Percentiles rank a stretch among this genome's conserved stretches.
Conservation (phyloP, 2,329 filamentous ascomycete species). For the Hysterium pulicare region DNA sequence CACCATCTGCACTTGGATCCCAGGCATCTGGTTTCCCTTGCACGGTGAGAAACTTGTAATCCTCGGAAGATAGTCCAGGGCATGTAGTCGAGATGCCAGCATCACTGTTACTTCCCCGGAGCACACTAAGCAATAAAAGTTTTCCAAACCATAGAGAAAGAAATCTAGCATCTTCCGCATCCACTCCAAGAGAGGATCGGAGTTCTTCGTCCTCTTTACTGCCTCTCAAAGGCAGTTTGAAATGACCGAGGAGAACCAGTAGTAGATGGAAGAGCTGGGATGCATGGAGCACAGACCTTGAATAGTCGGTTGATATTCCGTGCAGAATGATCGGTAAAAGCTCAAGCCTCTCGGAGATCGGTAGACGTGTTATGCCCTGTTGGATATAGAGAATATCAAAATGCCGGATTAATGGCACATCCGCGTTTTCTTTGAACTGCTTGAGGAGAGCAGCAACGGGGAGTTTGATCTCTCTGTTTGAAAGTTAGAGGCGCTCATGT, state of each 20-base stretch:
- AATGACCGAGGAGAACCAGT: conserved; percentile 68
- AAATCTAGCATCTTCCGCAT: conserved; percentile 68
- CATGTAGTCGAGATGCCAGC: conserved; percentile 40
- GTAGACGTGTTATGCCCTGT: conserved; percentile 68
- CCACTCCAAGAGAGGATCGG: conserved; percentile 63
- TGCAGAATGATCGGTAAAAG: conserved; percentile 68
- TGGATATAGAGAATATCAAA: conserved; percentile 88
- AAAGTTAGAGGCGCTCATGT: conserved; percentile 9
- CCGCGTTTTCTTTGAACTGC: conserved; percentile 75
- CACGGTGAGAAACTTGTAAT: conserved; percentile 66
- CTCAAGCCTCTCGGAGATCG: conserved; percentile 61
- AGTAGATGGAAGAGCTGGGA: conserved; percentile 78
- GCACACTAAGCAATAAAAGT: conserved; percentile 63
- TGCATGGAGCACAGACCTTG: conserved; percentile 53
- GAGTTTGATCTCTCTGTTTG: conserved; percentile 60
- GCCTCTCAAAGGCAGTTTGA: conserved; percentile 70
- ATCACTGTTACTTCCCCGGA: conserved; percentile 38
- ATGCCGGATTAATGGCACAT: conserved; percentile 73
- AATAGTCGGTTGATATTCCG: conserved; percentile 61
- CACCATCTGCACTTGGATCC: conserved; percentile 57
- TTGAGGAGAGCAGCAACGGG: conserved; percentile 81
- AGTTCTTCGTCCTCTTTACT: conserved; percentile 73
- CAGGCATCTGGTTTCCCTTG: conserved; percentile 67
- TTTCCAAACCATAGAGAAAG: conserved; percentile 73
- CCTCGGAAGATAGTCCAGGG: conserved; percentile 61